Base-by-base conservation (phyloP, 306 rosid genomes). In the Lathyrus oleraceus region DNA sequence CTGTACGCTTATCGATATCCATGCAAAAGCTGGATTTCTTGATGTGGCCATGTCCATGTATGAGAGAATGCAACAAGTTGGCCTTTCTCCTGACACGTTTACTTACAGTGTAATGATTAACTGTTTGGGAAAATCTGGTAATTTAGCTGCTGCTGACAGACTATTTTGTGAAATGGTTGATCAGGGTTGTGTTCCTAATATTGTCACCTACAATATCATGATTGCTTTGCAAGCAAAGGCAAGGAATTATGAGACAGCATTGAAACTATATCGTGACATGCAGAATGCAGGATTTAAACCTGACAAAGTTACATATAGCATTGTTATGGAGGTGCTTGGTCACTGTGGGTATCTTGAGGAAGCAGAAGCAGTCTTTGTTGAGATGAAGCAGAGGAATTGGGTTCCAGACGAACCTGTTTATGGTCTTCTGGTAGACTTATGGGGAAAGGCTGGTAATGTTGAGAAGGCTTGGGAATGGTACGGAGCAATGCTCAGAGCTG, bases 271-370 rank as follows among this genome's bases (percentile, higher is more conserved):
- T 69, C 91, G 87, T 28, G 89, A 88, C 56, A 87, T 93, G 96
- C 87, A 93, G 76, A 83, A 79, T 80, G 95, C 89, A 1, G 97
- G 97, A 49, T 93, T 88, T 76, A 81, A 83, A 76, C 98, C 97
- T 5, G 98, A 93, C 80, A 90, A 87, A 68, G 96, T 93, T 69
- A 90, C 96, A 17, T 93, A 90, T 69, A 88, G 94, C 84, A 93
- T 93, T 82, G 91, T 93, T 38, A 93, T 90, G 98, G 97, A 93
- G 88, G 98, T 91, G 65, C 95, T 90, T 78, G 98, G 96, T 54
- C 97, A 93, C 68, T 90, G 96, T 79, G 98, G 97, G 61, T 84
- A 79, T 72, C 89, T 93, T 3, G 91, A 88, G 76, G 96, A 90
- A 81, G 94, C 97, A 16, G 97, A 93, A 81, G 90, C 75, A 23